Conservation (phyloP, 495 filamentous ascomycete genomes). For the Aspergillus conjunctus region DNA sequence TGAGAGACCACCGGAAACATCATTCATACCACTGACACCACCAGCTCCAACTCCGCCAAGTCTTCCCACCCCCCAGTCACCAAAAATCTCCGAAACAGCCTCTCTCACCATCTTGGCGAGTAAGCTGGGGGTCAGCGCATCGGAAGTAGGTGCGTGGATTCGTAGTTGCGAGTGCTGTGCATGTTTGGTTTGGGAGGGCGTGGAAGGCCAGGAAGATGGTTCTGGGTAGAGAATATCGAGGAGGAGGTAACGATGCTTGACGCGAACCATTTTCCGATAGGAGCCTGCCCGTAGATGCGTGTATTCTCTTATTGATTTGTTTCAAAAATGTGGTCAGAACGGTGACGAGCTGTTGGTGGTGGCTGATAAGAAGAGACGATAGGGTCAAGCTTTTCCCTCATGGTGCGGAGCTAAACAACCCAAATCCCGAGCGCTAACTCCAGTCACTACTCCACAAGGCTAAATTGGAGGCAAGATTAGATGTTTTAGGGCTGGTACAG, state of each 20-base stretch:
- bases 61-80: conserved; percentile 83
- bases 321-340: not conserved
- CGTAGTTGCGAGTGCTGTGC: conserved; percentile 49
- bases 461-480: not conserved
- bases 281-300: not conserved
- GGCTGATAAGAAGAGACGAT: conserved; percentile 10
- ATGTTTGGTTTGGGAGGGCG: conserved; percentile 14
- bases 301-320: not conserved
- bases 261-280: conserved; percentile 72
- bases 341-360: not conserved
- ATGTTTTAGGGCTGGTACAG: no score
- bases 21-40: conserved; percentile 61
- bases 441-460: not conserved
- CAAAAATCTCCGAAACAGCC: conserved; percentile 72
- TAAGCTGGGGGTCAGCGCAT: conserved; percentile 60
- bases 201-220: conserved; percentile 38
- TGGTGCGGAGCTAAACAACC: conserved; percentile 24
- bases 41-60: conserved; percentile 55
- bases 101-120: conserved; percentile 69
- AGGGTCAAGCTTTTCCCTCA: conserved; percentile 18
- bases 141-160: conserved; percentile 75
- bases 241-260: conserved; percentile 93
- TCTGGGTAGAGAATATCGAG: conserved; percentile 88
- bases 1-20: conserved; percentile 12
- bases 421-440: not conserved